These are phyloP conservation scores for Linum trigynum DNA, from an alignment of 345 rosid genomes.

Conservation along the genomic window DNA sequence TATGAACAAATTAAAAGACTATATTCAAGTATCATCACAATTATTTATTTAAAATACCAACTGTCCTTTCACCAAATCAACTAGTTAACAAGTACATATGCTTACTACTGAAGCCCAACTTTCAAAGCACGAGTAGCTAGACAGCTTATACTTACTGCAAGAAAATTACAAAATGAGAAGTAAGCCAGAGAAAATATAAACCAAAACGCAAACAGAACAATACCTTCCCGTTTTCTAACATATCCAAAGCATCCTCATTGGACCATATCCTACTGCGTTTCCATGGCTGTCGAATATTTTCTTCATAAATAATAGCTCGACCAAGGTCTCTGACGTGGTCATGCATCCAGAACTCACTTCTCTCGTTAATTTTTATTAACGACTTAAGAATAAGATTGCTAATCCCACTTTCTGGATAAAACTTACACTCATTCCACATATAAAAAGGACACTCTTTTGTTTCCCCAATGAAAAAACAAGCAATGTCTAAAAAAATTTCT, in stretches of 20 bases:
- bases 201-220: too few relatives aligned
- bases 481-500: conserved; percentile 19
- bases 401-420: not conserved
- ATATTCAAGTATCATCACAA: too few relatives aligned
- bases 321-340: not conserved
- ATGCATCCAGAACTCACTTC: not conserved
- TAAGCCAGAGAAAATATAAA: too few relatives aligned
- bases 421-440: not conserved
- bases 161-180: too few relatives aligned
- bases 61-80: too few relatives aligned
- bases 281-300: not conserved
- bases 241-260: not conserved
- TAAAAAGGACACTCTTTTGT: not conserved
- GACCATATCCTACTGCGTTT: not conserved
- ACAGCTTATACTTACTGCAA: not conserved
- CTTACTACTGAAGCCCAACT: too few relatives aligned
- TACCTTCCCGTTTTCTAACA: not conserved
- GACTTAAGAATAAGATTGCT: not conserved
- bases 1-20: too few relatives aligned
- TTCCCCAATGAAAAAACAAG: conserved; percentile 11
- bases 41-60: too few relatives aligned
- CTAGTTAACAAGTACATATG: too few relatives aligned
- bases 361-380: too few relatives aligned
- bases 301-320: not conserved
- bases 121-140: too few relatives aligned